Evolutionary conservation across 371 early-diverging fungal species (phyloP), one percentile per base, ranked within the genome.

Genomic region (Aphelidium insulamus): DNA sequence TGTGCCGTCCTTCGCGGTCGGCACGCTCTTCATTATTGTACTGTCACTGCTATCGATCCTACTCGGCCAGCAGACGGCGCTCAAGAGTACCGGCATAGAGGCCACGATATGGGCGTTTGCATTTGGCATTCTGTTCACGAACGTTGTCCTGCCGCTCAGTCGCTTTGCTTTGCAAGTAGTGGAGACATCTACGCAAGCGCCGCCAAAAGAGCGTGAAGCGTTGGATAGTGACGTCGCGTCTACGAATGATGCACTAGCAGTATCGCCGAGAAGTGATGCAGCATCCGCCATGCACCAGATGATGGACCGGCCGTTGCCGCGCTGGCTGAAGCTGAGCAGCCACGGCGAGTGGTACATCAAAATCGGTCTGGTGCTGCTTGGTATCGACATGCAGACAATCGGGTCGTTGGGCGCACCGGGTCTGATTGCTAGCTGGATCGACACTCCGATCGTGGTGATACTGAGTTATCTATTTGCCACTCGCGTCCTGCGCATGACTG

Each of bases 21-120:
- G n/a, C n/a, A n/a, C n/a, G n/a, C n/a, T n/a, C n/a, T n/a, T n/a
- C n/a, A n/a, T n/a, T n/a, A n/a, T n/a, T n/a, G n/a, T n/a, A n/a
- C n/a, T n/a, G n/a, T n/a, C n/a, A n/a, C n/a, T n/a, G n/a, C n/a
- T n/a, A n/a, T n/a, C n/a, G n/a, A n/a, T n/a, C n/a, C n/a, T n/a
- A n/a, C n/a, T n/a, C n/a, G n/a, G n/a, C n/a, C n/a, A n/a, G n/a
- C n/a, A n/a, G n/a, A n/a, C n/a, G 20, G 33, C 34, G 9, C 47
- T 64, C 28, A 46, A 64, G 21, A 43, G 41, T 5, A 63, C 60
- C 5, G 58, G 60, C 33, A 41, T 68, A 28, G 62, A 62, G 10
- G 65, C 59, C 30, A 65, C 69, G 10, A 65, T 68, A 16, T 68
- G 69, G 69, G 69, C 66, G 14, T 65, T 68, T 32, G 45, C 65